phyloP scores from a whole-genome alignment of 805 yeast species.

The Teunomyces gatunensis region DNA sequence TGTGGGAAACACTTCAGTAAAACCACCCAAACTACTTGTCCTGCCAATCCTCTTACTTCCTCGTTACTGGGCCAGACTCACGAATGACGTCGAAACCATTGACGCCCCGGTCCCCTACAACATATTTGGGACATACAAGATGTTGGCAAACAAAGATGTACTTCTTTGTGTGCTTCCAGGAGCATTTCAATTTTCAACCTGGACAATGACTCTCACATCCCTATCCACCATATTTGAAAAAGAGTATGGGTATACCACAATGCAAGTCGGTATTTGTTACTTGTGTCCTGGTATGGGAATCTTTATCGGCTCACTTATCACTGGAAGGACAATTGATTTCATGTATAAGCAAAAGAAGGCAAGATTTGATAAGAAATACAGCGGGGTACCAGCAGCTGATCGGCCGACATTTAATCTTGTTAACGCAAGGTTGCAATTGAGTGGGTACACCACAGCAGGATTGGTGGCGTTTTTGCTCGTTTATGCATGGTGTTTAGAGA shows the following conservation, averaged over 20 bases:
- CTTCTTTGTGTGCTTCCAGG: constrained; percentile 51
- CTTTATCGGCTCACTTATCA: constrained; percentile 52
- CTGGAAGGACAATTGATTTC: constrained; percentile 58
- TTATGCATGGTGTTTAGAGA: constrained; percentile 73
- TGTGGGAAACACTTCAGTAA: constrained; percentile 73
- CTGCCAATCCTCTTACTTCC: constrained; percentile 42
- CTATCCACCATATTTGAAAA: constrained; percentile 52
- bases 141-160: constrained; percentile 45
- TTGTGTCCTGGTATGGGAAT: constrained; percentile 73
- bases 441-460: not conserved
- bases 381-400: not conserved
- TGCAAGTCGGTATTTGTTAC: constrained; percentile 68
- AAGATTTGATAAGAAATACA: constrained; percentile 24
- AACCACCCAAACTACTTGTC: constrained; percentile 44
- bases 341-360: constrained; percentile 37
- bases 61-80: constrained; percentile 6
- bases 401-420: constrained; percentile 48
- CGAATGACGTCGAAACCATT: constrained; percentile 10
- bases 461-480: constrained; percentile 40
- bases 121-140: constrained; percentile 34
- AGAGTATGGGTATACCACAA: constrained; percentile 49
- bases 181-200: constrained; percentile 62
- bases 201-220: constrained; percentile 70
- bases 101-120: constrained; percentile 4
- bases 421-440: constrained; percentile 46